Evolutionary conservation across 768 basidiomycete genomes (phyloP).

Genomic region (Leccinum sublutescens): DNA sequence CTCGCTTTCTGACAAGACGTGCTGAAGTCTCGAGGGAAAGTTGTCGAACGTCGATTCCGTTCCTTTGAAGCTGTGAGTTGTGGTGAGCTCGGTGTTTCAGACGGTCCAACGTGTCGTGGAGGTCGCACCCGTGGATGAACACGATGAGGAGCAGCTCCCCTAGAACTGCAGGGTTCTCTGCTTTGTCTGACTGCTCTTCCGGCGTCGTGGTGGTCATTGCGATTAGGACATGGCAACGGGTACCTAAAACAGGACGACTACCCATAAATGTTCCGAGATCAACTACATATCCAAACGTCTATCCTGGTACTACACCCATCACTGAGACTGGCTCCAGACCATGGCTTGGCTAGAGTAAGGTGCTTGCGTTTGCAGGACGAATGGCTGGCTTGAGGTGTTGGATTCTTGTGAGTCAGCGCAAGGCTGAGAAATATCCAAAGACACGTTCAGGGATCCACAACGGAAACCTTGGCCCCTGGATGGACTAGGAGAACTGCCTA

Average conservation of each 20-base stretch:
- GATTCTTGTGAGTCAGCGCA: conserved; percentile 13
- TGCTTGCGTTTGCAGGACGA: conserved; percentile 50
- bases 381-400: conserved; percentile 31
- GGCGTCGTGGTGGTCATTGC: conserved; percentile 11
- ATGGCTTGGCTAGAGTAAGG: conserved; percentile 48
- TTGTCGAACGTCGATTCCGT: conserved; percentile 68
- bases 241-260: conserved; percentile 14
- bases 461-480: conserved; percentile 17
- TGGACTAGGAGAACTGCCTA: conserved; percentile 2
- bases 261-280: not conserved
- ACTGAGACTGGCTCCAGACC: conserved; percentile 32
- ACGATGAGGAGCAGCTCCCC: conserved; percentile 60
- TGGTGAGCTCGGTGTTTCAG: conserved; percentile 4
- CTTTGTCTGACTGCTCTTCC: conserved; percentile 9
- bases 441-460: conserved; percentile 24
- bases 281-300: not conserved
- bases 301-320: not conserved
- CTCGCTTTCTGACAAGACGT: conserved; percentile 69
- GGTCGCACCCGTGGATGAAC: conserved; percentile 74
- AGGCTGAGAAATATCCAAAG: conserved; percentile 1
- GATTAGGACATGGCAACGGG: not conserved
- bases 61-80: conserved; percentile 47
- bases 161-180: conserved; percentile 12
- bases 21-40: conserved; percentile 79
- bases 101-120: not conserved